These are phyloP conservation scores for Fusarium sp. DNA, from an alignment of 2,329 filamentous ascomycete species.

Conservation along the genomic window DNA sequence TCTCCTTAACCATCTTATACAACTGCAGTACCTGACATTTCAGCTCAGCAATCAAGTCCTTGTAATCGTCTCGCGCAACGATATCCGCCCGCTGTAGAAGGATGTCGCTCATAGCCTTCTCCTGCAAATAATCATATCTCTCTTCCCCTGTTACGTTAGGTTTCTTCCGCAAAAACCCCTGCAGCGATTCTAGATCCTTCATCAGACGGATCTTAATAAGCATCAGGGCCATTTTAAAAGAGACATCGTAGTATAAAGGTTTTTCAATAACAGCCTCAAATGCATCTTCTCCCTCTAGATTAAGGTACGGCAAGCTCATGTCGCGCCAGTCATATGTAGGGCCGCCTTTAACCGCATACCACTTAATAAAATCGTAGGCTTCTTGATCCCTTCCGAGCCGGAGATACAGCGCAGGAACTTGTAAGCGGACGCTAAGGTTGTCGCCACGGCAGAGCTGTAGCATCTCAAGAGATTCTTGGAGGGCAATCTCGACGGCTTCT, in stretches of 20 bases:
- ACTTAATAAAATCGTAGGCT: conserved; percentile 20
- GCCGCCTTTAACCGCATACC: background rate
- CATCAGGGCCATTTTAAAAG: conserved; percentile 3
- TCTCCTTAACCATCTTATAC: conserved; percentile 3
- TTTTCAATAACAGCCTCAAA: conserved; percentile 7
- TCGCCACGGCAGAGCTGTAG: conserved; percentile 5
- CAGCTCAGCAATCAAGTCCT: background rate
- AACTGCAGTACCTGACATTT: background rate
- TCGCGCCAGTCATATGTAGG: background rate
- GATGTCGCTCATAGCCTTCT: conserved; percentile 14
- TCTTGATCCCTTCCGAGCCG: conserved; percentile 7
- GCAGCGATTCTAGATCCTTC: background rate
- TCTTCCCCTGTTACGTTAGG: background rate
- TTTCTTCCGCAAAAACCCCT: background rate
- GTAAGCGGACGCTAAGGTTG: background rate
- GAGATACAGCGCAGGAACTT: conserved; percentile 5
- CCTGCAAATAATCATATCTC: background rate
- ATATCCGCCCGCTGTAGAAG: background rate
- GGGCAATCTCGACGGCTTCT: background rate
- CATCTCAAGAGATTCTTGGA: background rate
- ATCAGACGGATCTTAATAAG: conserved; percentile 13
- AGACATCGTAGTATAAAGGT: background rate
- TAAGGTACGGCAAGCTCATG: background rate
- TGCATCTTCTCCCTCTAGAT: background rate
- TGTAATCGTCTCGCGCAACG: background rate